Percentiles rank a stretch among this genome's conserved stretches.
Conservation (phyloP, 179 eudicot species). For the Pouteria campechiana region DNA sequence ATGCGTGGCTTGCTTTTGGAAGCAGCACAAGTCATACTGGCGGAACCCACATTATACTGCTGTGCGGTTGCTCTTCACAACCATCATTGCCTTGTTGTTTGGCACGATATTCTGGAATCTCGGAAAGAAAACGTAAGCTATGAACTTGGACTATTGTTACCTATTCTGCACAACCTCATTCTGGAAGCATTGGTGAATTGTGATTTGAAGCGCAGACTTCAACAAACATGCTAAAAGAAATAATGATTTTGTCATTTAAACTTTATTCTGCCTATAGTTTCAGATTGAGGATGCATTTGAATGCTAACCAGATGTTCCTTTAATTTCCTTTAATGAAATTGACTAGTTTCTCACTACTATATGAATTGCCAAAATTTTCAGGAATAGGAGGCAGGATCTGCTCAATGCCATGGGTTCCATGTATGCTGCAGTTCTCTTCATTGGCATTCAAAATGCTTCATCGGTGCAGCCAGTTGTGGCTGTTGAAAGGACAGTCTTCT, state of each 20-base stretch:
- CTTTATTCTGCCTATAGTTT: too few relatives aligned
- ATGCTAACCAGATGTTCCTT: too few relatives aligned
- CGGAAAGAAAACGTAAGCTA: conserved; percentile 53
- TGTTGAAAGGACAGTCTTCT: conserved; percentile 77
- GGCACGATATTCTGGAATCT: conserved; percentile 77
- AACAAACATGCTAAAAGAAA: too few relatives aligned
- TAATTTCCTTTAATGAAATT: too few relatives aligned
- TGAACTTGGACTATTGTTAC: too few relatives aligned
- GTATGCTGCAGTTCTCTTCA: conserved; percentile 60
- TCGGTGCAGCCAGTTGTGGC: conserved; percentile 79
- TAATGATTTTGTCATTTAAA: too few relatives aligned
- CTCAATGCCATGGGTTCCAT: conserved; percentile 84
- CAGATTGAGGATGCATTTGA: too few relatives aligned
- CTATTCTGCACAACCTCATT: too few relatives aligned
- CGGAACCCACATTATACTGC: conserved; percentile 73
- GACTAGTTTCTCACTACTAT: too few relatives aligned
- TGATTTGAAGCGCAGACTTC: too few relatives aligned
- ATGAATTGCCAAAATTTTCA: too few relatives aligned
- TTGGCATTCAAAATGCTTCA: conserved; percentile 60
- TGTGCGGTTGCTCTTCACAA: conserved; percentile 56
- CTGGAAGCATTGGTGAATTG: too few relatives aligned
- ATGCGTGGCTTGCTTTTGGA: conserved; percentile 80
- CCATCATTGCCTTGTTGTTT: conserved; percentile 44
- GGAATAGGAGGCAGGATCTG: conserved; percentile 42
- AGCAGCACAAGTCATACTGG: conserved; percentile 84